These are phyloP conservation scores for Aspergillus quadricinctus DNA, from an alignment of 2,329 filamentous ascomycete genomes.

Conservation along the genomic window DNA sequence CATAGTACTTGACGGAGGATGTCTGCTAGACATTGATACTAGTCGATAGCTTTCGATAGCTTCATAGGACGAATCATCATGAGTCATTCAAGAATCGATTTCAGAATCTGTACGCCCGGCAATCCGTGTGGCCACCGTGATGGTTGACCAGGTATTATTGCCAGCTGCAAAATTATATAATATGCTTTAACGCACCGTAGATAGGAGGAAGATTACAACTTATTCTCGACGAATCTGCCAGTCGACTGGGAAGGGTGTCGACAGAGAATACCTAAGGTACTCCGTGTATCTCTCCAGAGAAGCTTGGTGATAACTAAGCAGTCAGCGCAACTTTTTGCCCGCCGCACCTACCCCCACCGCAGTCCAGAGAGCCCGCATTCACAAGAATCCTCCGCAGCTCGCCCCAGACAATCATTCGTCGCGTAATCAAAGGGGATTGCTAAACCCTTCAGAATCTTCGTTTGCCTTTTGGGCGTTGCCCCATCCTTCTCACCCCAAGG, in stretches of 20 bases:
- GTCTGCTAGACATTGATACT: constrained; percentile 10
- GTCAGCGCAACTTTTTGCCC: constrained; percentile 14
- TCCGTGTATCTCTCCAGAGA: background rate
- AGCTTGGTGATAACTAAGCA: constrained; percentile 17
- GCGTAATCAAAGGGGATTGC: background rate
- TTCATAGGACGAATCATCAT: background rate
- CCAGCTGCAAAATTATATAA: background rate
- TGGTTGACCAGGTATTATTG: background rate
- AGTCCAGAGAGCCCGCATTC: background rate
- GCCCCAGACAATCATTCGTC: background rate
- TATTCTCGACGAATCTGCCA: background rate
- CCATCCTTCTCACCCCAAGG: constrained; percentile 3
- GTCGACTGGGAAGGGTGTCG: background rate
- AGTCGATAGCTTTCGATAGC: background rate
- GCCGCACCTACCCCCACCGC: constrained; percentile 7
- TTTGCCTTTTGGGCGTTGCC: background rate
- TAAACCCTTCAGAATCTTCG: background rate
- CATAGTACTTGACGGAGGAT: constrained; percentile 11
- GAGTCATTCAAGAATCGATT: background rate
- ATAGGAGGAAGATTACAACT: background rate
- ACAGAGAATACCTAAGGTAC: background rate
- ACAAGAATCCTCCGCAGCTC: background rate
- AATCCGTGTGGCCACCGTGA: background rate
- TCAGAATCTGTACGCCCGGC: background rate
- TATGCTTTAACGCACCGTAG: background rate